A percentile compares a stretch with the other conserved stretches of the same genome.
phyloP scores from a whole-genome alignment of 768 basidiomycete species.

The Termitomyces sp. region DNA sequence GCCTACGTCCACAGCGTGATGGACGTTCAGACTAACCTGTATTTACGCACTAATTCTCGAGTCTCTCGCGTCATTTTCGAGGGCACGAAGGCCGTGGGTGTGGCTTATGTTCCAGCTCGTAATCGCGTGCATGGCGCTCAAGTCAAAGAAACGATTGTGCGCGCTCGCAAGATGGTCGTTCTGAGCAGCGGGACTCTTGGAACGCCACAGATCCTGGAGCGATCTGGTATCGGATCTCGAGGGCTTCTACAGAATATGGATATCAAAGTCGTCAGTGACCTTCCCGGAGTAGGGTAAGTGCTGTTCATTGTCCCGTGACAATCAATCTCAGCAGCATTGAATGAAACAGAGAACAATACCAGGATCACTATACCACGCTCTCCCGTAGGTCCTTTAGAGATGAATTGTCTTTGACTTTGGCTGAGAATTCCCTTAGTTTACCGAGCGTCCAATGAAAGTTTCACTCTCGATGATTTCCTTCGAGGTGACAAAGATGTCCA shows the following conservation, averaged over 20 bases:
- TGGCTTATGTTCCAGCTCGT: conserved; percentile 61
- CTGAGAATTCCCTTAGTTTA: conserved; percentile 34
- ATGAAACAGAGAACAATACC: conserved; percentile 53
- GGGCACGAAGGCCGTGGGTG: conserved; percentile 65
- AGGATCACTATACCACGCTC: conserved; percentile 71
- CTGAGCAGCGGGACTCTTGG: conserved; percentile 64
- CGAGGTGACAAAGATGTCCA: conserved; percentile 57
- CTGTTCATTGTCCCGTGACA: background rate
- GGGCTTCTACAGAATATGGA: conserved; percentile 49
- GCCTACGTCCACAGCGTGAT: conserved; percentile 69
- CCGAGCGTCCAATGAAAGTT: conserved; percentile 61
- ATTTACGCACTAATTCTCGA: conserved; percentile 60
- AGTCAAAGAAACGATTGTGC: conserved; percentile 57
- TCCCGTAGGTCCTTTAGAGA: conserved; percentile 35
- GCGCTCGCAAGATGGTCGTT: conserved; percentile 63
- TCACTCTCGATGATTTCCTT: conserved; percentile 64
- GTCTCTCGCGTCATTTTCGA: conserved; percentile 70
- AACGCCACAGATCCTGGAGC: conserved; percentile 69
- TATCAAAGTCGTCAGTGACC: conserved; percentile 60
- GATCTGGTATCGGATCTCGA: conserved; percentile 60
- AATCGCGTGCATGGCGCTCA: conserved; percentile 49
- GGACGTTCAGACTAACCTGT: conserved; percentile 64
- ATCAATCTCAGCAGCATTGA: background rate
- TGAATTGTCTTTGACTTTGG: background rate
- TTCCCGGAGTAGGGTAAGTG: conserved; percentile 63